Evolutionary conservation across 441 rosid genomes (phyloP).

Genomic region (Monsonia emarginata): DNA sequence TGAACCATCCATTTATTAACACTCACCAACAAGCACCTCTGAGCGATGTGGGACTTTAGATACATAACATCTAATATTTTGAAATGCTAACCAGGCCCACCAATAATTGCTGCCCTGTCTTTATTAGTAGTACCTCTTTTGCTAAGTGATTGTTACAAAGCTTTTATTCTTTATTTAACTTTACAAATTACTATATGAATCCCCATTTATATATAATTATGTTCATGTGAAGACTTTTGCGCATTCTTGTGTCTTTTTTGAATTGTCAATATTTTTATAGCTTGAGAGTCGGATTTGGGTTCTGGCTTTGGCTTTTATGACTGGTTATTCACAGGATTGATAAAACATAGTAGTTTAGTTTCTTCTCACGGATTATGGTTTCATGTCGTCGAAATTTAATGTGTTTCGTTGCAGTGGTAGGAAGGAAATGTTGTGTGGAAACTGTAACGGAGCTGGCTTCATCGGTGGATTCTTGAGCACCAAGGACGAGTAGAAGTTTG

Average conservation of each 20-base stretch:
- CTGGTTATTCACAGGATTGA: too few species aligned
- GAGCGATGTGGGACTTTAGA: neutral
- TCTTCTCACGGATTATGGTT: neutral
- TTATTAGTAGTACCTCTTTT: too few species aligned
- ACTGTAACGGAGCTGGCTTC: constrained; percentile 89
- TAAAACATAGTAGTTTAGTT: too few species aligned
- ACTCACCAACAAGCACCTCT: neutral
- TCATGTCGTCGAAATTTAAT: neutral
- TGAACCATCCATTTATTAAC: neutral
- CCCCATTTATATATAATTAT: neutral
- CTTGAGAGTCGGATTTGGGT: too few species aligned
- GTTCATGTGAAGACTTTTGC: neutral
- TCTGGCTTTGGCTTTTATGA: neutral
- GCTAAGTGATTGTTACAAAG: too few species aligned
- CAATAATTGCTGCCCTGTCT: too few species aligned
- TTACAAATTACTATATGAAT: too few species aligned
- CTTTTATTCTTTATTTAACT: too few species aligned
- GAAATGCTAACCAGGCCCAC: too few species aligned
- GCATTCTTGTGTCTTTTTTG: neutral
- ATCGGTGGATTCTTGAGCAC: constrained; percentile 88
- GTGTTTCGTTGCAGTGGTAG: constrained; percentile 50
- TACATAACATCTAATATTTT: too few species aligned
- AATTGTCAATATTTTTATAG: neutral
- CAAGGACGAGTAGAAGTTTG: constrained; percentile 36
- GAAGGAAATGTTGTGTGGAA: constrained; percentile 67